Percentiles rank a stretch among this genome's conserved stretches.
Evolutionary conservation across 2,329 filamentous ascomycete species (phyloP).

Genomic region (Periconia macrospinosa): DNA sequence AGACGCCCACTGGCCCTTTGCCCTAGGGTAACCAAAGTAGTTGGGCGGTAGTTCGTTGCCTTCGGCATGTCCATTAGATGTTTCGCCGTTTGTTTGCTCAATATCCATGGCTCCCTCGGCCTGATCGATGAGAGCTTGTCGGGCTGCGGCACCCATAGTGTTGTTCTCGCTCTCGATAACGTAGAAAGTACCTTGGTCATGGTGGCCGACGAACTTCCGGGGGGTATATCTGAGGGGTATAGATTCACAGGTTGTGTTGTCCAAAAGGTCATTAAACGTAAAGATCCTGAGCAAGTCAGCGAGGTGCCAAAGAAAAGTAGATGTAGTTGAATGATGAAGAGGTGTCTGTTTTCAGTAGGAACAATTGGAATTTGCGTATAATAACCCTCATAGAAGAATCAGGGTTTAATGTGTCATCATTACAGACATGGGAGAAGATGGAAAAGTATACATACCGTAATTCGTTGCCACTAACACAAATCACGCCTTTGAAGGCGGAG

Average conservation of each 20-base stretch:
- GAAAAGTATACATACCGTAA: constrained; percentile 64
- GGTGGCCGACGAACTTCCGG: constrained; percentile 82
- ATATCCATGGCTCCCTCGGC: constrained; percentile 47
- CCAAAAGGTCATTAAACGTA: constrained; percentile 81
- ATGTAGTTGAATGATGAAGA: constrained; percentile 4
- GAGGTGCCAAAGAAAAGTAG: not conserved
- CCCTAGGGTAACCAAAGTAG: constrained; percentile 89
- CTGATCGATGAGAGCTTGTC: constrained; percentile 73
- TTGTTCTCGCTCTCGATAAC: constrained; percentile 94
- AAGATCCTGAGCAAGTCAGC: constrained; percentile 67
- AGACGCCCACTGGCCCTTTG: constrained; percentile 87
- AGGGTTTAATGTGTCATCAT: constrained; percentile 67
- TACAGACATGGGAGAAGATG: constrained; percentile 22
- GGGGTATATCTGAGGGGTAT: constrained; percentile 90
- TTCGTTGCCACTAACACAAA: constrained; percentile 88
- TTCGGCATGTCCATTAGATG: constrained; percentile 20
- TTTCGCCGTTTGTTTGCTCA: constrained; percentile 33
- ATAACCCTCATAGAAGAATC: constrained; percentile 50
- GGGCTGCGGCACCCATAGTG: constrained; percentile 77
- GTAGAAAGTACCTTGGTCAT: constrained; percentile 87
- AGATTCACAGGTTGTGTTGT: constrained; percentile 83
- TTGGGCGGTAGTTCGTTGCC: constrained; percentile 69
- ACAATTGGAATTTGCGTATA: constrained; percentile 77
- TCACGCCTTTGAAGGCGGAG: constrained; percentile 92
- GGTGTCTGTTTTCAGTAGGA: constrained; percentile 75